Percentiles rank a stretch among this genome's conserved stretches.
Evolutionary conservation across 139 green algal genomes (phyloP).

Genomic region (Ettlia oleoabundans): DNA sequence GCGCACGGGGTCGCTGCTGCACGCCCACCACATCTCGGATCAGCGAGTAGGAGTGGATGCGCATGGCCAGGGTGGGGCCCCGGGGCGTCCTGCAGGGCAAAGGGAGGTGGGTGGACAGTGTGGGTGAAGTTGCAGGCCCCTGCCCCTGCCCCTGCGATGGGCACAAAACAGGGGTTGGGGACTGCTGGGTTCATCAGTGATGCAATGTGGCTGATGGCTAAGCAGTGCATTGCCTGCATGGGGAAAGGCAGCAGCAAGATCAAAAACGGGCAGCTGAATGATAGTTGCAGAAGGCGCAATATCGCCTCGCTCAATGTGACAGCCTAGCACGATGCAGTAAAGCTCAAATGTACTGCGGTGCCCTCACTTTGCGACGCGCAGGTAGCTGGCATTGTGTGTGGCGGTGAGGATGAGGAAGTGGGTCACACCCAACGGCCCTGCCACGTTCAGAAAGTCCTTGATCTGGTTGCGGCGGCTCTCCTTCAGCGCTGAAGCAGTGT

Average conservation of each 20-base stretch:
- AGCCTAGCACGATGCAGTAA: too few species aligned
- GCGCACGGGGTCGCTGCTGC: slow-evolving; percentile 70
- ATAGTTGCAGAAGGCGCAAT: too few species aligned
- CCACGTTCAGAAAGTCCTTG: slow-evolving; percentile 97
- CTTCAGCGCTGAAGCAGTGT: slow-evolving; percentile 89
- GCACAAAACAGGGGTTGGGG: too few species aligned
- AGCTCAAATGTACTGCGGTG: too few species aligned
- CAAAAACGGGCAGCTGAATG: too few species aligned
- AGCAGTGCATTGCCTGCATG: not conserved
- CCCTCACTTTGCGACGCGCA: slow-evolving; percentile 80
- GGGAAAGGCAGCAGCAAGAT: not conserved
- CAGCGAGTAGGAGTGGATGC: slow-evolving; percentile 84
- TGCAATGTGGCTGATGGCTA: too few species aligned
- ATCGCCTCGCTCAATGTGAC: too few species aligned
- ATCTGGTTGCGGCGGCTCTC: slow-evolving; percentile 85
- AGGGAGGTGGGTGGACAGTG: too few species aligned
- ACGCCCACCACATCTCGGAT: slow-evolving; percentile 80
- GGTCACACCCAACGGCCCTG: slow-evolving; percentile 92
- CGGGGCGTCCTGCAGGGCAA: slow-evolving; percentile 66
- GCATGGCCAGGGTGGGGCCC: slow-evolving; percentile 93
- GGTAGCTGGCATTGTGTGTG: slow-evolving; percentile 84
- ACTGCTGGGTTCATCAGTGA: too few species aligned
- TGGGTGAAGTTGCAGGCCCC: too few species aligned
- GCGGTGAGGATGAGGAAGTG: slow-evolving; percentile 95
- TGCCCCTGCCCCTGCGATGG: too few species aligned